Base-by-base conservation (phyloP, 805 yeast genomes). In the Candida maltosa region DNA sequence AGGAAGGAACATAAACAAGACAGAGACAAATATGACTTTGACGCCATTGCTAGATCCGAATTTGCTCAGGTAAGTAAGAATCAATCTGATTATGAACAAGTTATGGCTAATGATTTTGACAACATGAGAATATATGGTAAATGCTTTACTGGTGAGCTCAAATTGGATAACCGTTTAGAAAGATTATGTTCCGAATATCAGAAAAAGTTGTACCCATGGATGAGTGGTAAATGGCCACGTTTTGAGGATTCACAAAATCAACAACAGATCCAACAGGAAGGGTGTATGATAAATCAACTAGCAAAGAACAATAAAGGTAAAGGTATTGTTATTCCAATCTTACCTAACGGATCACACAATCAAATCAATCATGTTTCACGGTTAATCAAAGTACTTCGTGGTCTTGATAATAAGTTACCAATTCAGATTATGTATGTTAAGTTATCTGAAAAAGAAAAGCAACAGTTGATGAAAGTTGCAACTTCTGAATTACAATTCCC, bases 271-370 rank as follows among this genome's bases (percentile, higher is more conserved):
- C 4, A 42, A 42, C 2, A 27, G 39, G 14, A 14, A 5, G 7
- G 17, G 17, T 51, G 58, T 26, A 46, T 54, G 20, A 18, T 50
- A 20, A 32, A 35, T 12, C 29, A 38, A 21, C 37, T 49, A 21
- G 17, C 34, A 12, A 10, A 21, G 2, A 40, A 30, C 24, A 46
- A 51, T 29, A 46, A 44, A 21, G 63, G 61, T 1, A 44, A 41
- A 29, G 69, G 69, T 0, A 57, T 63, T 5, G 62, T 60, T 12
- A 52, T 63, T 4, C 59, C 65, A 1, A 23, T 61, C 5, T 33
- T 50, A 11, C 56, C 58, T 2, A 16, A 30, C 2, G 20, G 34
- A 5, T 34, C 40, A 7, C 39, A 35, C 16, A 34, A 37, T 15
- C 56, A 51, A 32, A 19, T 59, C 5, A 40, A 44, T 8, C 39